phyloP scores from a whole-genome alignment of 169 alveolate genomes.

The Cryptosporidium sp. region DNA sequence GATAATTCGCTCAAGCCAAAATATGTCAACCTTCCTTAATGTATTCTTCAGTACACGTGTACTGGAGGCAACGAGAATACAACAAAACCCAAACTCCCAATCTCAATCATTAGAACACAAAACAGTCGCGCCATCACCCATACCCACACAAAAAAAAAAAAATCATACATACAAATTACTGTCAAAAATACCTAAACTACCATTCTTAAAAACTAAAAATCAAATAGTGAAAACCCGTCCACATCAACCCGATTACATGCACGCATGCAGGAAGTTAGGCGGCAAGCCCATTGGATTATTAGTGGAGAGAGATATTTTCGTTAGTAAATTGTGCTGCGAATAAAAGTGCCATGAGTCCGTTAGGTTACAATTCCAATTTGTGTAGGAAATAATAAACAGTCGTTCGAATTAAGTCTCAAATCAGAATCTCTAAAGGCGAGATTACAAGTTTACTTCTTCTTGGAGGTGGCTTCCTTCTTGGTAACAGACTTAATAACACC shows the following conservation, averaged over 20 bases:
- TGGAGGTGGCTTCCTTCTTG: conserved; percentile 93
- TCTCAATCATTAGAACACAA: not conserved
- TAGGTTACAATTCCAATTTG: not conserved
- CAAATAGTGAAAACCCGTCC: not conserved
- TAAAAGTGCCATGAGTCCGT: not conserved
- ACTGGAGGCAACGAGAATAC: no score
- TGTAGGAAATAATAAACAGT: not conserved
- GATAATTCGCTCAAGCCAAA: no score
- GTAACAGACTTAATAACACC: conserved; percentile 96
- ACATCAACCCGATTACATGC: not conserved
- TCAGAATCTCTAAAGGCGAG: not conserved
- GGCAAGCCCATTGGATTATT: not conserved
- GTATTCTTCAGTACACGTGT: no score
- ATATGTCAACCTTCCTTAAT: no score
- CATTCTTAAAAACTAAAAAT: not conserved
- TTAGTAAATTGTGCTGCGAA: not conserved
- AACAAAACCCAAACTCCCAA: not conserved
- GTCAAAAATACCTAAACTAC: conserved; percentile 12
- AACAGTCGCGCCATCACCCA: not conserved
- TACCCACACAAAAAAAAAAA: not conserved
- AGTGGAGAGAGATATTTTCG: not conserved
- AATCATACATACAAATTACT: conserved; percentile 8
- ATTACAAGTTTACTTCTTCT: conserved; percentile 48
- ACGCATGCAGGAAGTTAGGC: not conserved
- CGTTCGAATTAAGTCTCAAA: not conserved